These are phyloP conservation scores for Erythrophleum fordii DNA, from an alignment of 306 rosid species.

Conservation along the genomic window DNA sequence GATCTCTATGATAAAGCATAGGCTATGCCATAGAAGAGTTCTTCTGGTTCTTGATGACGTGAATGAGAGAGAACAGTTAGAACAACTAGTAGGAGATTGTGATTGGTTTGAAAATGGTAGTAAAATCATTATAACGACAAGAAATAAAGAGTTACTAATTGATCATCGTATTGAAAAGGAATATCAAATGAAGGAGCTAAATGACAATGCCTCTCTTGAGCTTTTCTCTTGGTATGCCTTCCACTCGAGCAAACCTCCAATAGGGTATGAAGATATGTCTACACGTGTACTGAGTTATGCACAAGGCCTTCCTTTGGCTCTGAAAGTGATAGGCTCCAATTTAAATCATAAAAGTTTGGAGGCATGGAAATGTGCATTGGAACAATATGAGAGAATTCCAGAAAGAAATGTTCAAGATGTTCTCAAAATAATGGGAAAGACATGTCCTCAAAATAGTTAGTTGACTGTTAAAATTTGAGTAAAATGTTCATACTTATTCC, in stretches of 20 bases:
- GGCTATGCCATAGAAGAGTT: constrained; percentile 8
- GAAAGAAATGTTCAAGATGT: not conserved
- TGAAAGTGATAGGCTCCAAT: constrained; percentile 24
- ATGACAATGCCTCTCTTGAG: constrained; percentile 1
- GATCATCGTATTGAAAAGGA: not conserved
- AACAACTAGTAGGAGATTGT: not conserved
- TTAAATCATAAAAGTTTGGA: not conserved
- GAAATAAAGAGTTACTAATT: not conserved
- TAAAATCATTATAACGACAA: constrained; percentile 37
- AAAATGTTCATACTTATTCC: too few relatives aligned
- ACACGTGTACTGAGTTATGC: not conserved
- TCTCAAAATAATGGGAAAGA: constrained; percentile 18
- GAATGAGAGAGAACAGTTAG: not conserved
- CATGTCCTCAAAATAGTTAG: too few relatives aligned
- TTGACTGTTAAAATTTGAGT: too few relatives aligned
- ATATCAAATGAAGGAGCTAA: constrained; percentile 22
- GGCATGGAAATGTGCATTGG: constrained; percentile 13
- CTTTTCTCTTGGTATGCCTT: constrained; percentile 24
- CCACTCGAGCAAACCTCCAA: not conserved
- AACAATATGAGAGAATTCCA: not conserved
- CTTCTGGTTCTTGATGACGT: constrained; percentile 36
- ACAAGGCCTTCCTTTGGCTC: constrained; percentile 27
- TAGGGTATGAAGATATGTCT: not conserved
- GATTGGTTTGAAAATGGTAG: constrained; percentile 35
- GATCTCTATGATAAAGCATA: not conserved